These are phyloP conservation scores for Phlebiopsis gigantea DNA, from an alignment of 768 basidiomycete genomes.

Conservation along the genomic window DNA sequence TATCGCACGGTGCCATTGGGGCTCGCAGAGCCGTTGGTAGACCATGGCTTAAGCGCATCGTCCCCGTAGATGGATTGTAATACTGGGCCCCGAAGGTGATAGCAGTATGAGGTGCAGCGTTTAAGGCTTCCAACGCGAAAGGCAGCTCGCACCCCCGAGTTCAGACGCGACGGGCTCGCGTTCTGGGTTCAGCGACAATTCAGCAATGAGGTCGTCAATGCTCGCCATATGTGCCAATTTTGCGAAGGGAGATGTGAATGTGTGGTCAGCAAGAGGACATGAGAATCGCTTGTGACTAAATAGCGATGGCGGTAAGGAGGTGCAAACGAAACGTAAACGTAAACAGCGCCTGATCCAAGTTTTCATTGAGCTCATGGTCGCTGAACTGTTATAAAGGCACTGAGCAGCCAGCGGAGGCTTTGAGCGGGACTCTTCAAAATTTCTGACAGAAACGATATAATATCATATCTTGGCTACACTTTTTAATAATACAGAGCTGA, in stretches of 20 bases:
- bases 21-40: conserved; percentile 20
- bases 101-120: conserved; percentile 11
- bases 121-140: conserved; percentile 15
- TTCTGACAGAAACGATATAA: too few species aligned
- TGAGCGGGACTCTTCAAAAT: too few species aligned
- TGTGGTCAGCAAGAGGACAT: neutral
- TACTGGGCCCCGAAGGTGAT: conserved; percentile 34
- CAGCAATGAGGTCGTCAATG: conserved; percentile 22
- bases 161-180: conserved; percentile 42
- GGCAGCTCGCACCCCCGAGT: conserved; percentile 35
- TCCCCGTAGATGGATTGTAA: conserved; percentile 83
- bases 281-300: neutral
- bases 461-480: too few species aligned
- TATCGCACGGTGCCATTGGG: conserved; percentile 45
- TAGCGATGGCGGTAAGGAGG: neutral
- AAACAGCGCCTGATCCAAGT: too few species aligned
- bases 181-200: conserved; percentile 30
- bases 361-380: neutral
- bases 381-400: too few species aligned
- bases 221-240: neutral
- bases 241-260: too few species aligned
- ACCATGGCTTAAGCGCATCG: conserved; percentile 57
- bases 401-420: too few species aligned
- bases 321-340: too few species aligned
- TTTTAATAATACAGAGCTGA: too few species aligned